These are phyloP conservation scores for Wallacemonas collosoma DNA, from an alignment of 208 protist genomes.

Conservation along the genomic window DNA sequence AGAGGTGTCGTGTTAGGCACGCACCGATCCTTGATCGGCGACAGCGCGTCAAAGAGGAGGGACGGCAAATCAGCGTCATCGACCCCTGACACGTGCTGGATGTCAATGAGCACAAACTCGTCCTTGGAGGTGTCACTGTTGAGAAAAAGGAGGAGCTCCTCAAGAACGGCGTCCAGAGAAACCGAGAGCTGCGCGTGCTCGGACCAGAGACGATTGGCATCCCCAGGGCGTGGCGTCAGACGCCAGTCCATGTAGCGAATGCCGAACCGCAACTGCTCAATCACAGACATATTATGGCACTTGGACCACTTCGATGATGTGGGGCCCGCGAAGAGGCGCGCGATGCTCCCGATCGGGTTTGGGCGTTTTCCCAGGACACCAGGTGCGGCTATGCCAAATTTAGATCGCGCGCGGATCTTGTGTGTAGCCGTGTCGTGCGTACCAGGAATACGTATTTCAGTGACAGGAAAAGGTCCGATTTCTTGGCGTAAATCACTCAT, in stretches of 20 bases:
- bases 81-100: conserved; percentile 48
- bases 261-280: conserved; percentile 50
- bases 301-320: conserved; percentile 34
- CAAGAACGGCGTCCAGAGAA: conserved; percentile 27
- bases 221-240: conserved; percentile 15
- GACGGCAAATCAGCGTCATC: conserved; percentile 15
- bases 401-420: conserved; percentile 24
- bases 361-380: conserved; percentile 15
- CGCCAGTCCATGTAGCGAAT: conserved; percentile 62
- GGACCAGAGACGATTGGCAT: conserved; percentile 25
- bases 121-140: conserved; percentile 18
- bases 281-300: conserved; percentile 46
- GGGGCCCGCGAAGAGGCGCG: conserved; percentile 26
- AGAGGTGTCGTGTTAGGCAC: conserved; percentile 24
- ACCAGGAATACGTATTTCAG: conserved; percentile 39
- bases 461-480: conserved; percentile 33
- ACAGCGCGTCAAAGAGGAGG: conserved; percentile 32
- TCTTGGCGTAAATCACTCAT: conserved; percentile 41
- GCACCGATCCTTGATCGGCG: conserved; percentile 25
- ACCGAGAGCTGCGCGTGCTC: conserved; percentile 44
- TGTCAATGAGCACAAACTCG: conserved; percentile 54
- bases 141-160: conserved; percentile 35
- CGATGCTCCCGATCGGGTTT: conserved; percentile 15
- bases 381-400: conserved; percentile 45
- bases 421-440: conserved; percentile 57